Conservation (phyloP, 768 basidiomycete genomes). For the Crucibulum laeve region DNA sequence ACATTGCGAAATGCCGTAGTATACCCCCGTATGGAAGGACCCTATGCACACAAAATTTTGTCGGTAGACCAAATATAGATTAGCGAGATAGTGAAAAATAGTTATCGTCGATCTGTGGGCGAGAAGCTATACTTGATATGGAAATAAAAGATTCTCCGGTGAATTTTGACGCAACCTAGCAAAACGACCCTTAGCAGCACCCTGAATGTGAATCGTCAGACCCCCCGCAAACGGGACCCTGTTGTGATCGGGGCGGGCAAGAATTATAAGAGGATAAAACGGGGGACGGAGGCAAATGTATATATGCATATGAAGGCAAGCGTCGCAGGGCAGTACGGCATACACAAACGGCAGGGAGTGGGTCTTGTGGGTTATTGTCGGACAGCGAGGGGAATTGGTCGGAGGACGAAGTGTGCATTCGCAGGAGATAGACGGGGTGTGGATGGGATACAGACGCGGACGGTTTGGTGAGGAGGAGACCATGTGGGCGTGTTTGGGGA, state of each 20-base stretch:
- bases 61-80: constrained; percentile 18
- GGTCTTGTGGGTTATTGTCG: neutral
- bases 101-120: constrained; percentile 19
- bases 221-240: constrained; percentile 5
- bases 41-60: constrained; percentile 22
- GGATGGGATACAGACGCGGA: constrained; percentile 3
- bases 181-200: too few species aligned
- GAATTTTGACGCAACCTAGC: constrained; percentile 10
- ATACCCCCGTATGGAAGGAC: constrained; percentile 18
- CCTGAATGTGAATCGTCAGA: too few species aligned
- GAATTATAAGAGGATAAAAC: neutral
- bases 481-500: constrained; percentile 7
- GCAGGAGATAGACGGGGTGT: constrained; percentile 8
- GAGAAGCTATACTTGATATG: constrained; percentile 14
- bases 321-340: neutral
- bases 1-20: constrained; percentile 15
- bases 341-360: neutral
- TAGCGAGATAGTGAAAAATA: constrained; percentile 9
- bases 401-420: neutral
- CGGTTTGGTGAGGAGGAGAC: constrained; percentile 7
- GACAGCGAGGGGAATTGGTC: neutral
- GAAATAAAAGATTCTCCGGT: constrained; percentile 12
- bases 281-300: constrained; percentile 2
- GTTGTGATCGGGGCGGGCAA: constrained; percentile 2
- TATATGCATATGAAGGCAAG: neutral